Base-by-base conservation (phyloP, 164 flowering plant species). In the Brasenia schreberi region DNA sequence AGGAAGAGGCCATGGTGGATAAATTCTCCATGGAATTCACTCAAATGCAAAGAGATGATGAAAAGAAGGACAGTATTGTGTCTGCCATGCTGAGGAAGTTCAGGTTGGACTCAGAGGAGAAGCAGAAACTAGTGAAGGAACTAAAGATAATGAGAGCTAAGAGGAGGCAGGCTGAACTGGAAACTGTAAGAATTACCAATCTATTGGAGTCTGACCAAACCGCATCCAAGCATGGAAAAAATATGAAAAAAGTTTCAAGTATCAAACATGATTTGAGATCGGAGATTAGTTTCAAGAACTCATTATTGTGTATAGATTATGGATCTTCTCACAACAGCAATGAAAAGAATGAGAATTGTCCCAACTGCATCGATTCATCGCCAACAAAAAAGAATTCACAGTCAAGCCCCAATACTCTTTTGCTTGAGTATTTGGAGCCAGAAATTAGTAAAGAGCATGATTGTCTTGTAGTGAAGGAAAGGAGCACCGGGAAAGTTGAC, bases 11-110 rank as follows among this genome's bases (percentile, higher is more conserved):
- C 59, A 79, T 85, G 82, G 84, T 79, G 18, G 87, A 88, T 64
- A 82, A 84, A 66, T 72, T 95, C 42, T 87, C 96, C 0, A 5
- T 75, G 68, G 99, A 88, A 75, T 67, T 95, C 1, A 73, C 74
- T 18, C 89, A 83, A 69, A 73, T 79, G 80, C 79, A 77, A 0
- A 86, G 80, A 68, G 97, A 95, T 66, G 78, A 77, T 72, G 97
- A 89, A 27, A 96, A 89, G 68, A 95, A 95, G 65, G 96, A 91
- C 65, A 84, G 87, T 65, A 85, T 92, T 70, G 74, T 93, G 56
- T 86, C 96, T 7, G 96, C 88, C 19, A 76, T 90, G 92, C 69
- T 90, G 72, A 88, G 92, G 78, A 93, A 89, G 76, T 83, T 86
- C 16, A 87, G 88, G 72, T 60, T 86, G 74, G 98, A 93, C 44